Base-by-base conservation (phyloP, 805 yeast species). In the Debaryomyces tyrocola region DNA sequence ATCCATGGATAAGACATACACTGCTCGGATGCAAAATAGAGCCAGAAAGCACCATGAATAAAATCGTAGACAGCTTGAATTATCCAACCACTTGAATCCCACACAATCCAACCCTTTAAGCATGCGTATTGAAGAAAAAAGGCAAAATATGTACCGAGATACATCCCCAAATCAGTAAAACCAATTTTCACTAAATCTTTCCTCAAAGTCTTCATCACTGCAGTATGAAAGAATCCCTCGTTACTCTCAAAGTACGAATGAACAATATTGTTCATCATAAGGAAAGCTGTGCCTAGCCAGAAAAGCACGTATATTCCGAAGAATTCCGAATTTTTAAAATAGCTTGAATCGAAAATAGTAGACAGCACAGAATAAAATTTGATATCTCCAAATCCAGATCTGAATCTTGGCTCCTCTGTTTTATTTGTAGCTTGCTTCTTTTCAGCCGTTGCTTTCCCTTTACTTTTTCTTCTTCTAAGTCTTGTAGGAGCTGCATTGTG, bases 291-390 rank as follows among this genome's bases (percentile, higher is more conserved):
- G 4, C 80, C 78, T 45, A 87, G 67, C 96, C 96, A 89, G 51
- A 83, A 81, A 41, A 90, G 76, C 4, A 89, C 84, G 63, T 83
- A 92, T 49, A 94, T 77, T 2, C 98, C 98, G 54, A 79, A 82
- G 62, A 88, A 90, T 45, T 71, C 69, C 3, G 82, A 64, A 1
- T 74, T 67, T 43, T 68, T 67, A 49, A 73, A 67, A 24, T 64
- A 58, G 4, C 69, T 73, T 12, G 75, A 67, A 57, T 85, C 91
- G 50, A 85, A 73, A 14, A 85, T 82, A 4, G 76, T 67, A 6
- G 76, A 62, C 28, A 77, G 46, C 11, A 54, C 47, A 18, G 66
- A 59, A 33, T 61, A 55, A 53, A 82, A 81, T 20, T 70, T 70
- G 17, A 80, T 70, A 58, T 83, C 88, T 4, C 76, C 74, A 56